Evolutionary conservation across 2,329 filamentous ascomycete genomes (phyloP).

Genomic region (Septoria linicola): DNA sequence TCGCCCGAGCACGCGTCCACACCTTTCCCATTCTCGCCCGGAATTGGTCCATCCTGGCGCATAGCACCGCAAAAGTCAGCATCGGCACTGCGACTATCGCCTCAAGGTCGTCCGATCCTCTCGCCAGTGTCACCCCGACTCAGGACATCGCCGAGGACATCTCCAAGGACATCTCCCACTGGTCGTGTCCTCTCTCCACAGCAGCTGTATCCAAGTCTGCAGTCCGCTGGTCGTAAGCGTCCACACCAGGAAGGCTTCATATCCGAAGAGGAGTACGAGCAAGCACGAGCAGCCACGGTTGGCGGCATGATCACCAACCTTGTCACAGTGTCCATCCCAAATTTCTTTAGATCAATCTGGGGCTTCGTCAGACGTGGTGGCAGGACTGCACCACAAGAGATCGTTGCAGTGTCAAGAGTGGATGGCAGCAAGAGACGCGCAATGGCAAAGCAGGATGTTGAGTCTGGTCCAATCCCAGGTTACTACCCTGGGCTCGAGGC

Average conservation of each 20-base stretch:
- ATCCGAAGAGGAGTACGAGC: background rate
- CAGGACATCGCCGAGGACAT: background rate
- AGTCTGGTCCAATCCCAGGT: slow-evolving; percentile 10
- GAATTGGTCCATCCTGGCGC: slow-evolving; percentile 1
- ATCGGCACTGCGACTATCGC: background rate
- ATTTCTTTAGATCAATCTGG: background rate
- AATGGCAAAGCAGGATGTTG: slow-evolving; percentile 17
- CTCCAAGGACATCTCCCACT: background rate
- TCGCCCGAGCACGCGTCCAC: slow-evolving; percentile 15
- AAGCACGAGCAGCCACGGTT: slow-evolving; percentile 5
- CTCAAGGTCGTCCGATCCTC: slow-evolving; percentile 5
- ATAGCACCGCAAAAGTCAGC: slow-evolving; percentile 6
- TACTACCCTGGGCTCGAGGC: slow-evolving; percentile 10
- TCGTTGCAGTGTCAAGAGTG: slow-evolving; percentile 18
- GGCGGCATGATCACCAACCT: background rate
- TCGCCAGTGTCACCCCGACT: slow-evolving; percentile 5
- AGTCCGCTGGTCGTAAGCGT: slow-evolving; percentile 7
- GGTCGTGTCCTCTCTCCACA: slow-evolving; percentile 7
- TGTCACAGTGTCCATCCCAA: background rate
- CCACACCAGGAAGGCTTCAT: background rate
- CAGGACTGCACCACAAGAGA: slow-evolving; percentile 15
- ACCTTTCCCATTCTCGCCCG: slow-evolving; percentile 5
- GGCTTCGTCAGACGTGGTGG: background rate
- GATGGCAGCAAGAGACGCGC: slow-evolving; percentile 23
- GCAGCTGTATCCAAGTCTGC: slow-evolving; percentile 12